Evolutionary conservation across 1,284 basidiomycete species (phyloP), one percentile per base, ranked within the genome.

Genomic region (Hymenochaete sp.): DNA sequence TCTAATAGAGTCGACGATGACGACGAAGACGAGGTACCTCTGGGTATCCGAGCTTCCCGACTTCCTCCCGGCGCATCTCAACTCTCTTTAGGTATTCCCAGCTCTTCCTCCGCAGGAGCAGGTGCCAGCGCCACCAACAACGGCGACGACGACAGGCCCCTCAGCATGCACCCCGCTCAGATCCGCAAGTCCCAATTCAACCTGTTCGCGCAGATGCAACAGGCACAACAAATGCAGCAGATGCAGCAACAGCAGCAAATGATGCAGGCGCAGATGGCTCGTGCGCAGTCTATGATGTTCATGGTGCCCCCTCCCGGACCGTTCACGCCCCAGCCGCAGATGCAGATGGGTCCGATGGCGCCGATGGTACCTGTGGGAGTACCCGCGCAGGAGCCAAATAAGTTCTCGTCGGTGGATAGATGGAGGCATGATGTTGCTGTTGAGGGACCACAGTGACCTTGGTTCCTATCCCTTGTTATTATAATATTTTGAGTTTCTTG

Each of bases 351-450:
- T n/a, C 32, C 32, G 14, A 35, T 35, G 32, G 78, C 79, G 3
- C 16, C 42, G 10, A n/a, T n/a, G n/a, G n/a, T n/a, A n/a, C n/a
- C n/a, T n/a, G n/a, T n/a, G n/a, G n/a, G n/a, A n/a, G n/a, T n/a
- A n/a, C 43, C 28, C 18, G 59, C 69, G 37, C 73, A 72, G 21
- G 84, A 87, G 47, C 62, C 73, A 36, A 67, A 65, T 14, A 88
- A 86, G 58, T 81, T 72, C 50, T 74, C 71, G 13, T 67, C 72
- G 2, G 84, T 89, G 16, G 86, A 89, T 60, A 72, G 72, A 49
- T 89, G 85, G 85, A 75, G 85, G 55, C 77, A 72, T 49, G 77
- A 83, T 54, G 82, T 89, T 40, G 77, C 76, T 22, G 75, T 80
- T 14, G 82, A 84, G 55, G 75, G 73, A n/a, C 65, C 73, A 48